Percentiles rank a stretch among this genome's conserved stretches.
These are phyloP conservation scores for Prinsepia uniflora DNA, from an alignment of 306 rosid species.

Conservation along the genomic window DNA sequence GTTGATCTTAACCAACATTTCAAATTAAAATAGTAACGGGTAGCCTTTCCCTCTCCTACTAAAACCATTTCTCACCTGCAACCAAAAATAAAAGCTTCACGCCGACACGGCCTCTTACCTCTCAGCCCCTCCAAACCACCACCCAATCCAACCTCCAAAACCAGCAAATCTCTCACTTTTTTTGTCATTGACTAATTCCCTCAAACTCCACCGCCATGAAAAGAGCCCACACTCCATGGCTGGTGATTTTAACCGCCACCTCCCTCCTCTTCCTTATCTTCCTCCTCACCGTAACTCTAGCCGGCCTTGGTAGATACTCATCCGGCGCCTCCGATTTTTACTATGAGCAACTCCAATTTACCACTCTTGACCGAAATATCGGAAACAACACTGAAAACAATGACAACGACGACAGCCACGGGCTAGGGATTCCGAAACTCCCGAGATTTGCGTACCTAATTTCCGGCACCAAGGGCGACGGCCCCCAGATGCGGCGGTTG, in stretches of 20 bases:
- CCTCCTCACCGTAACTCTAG: slow-evolving; percentile 26
- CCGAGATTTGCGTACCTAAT: slow-evolving; percentile 76
- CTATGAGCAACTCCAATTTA: slow-evolving; percentile 14
- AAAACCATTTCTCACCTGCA: not conserved
- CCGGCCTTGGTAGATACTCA: slow-evolving; percentile 29
- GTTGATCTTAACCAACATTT: not conserved
- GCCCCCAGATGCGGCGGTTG: slow-evolving; percentile 46
- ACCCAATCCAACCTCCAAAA: not conserved
- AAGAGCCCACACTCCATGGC: slow-evolving; percentile 48
- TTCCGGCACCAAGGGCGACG: slow-evolving; percentile 65
- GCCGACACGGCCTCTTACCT: slow-evolving; percentile 7
- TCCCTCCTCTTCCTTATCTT: slow-evolving; percentile 35
- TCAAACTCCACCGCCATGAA: slow-evolving; percentile 20
- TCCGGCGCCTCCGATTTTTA: slow-evolving; percentile 23
- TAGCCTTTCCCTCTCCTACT: slow-evolving; percentile 15
- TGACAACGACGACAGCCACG: slow-evolving; percentile 3
- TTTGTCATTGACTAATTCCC: not conserved
- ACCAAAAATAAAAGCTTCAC: not conserved
- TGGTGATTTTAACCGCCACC: slow-evolving; percentile 26
- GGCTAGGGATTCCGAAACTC: slow-evolving; percentile 40
- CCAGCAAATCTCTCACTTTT: not conserved
- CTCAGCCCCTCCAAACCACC: not conserved
- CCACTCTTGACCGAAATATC: slow-evolving; percentile 13
- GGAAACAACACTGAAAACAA: not conserved
- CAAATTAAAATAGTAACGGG: slow-evolving; percentile 6